Percentiles rank a stretch among this genome's conserved stretches.
Conservation (phyloP, 2,329 filamentous ascomycete genomes). For the Pseudocercospora fuligena region DNA sequence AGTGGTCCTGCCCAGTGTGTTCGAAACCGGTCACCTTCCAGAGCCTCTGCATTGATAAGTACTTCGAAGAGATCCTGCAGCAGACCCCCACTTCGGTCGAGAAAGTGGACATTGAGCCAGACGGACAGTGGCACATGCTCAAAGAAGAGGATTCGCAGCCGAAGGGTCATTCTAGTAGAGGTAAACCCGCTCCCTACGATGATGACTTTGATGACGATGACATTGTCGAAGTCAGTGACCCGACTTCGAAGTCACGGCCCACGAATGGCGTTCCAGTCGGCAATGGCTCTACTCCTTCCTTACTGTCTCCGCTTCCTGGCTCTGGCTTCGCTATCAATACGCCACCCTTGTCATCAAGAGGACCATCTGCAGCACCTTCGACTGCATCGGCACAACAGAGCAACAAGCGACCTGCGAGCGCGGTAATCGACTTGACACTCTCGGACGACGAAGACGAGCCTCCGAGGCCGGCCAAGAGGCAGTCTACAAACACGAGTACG, state of each 20-base stretch:
- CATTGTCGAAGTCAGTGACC: constrained; percentile 50
- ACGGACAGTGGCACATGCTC: constrained; percentile 73
- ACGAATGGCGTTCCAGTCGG: constrained; percentile 36
- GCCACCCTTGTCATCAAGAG: constrained; percentile 53
- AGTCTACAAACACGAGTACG: constrained; percentile 35
- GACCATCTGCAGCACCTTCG: constrained; percentile 43
- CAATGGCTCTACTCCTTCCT: constrained; percentile 28
- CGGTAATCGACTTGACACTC: constrained; percentile 56
- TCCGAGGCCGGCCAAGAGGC: constrained; percentile 41
- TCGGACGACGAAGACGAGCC: constrained; percentile 54
- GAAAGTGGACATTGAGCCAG: constrained; percentile 87
- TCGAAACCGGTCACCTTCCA: constrained; percentile 82
- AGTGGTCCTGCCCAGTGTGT: constrained; percentile 96
- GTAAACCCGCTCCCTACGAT: constrained; percentile 39
- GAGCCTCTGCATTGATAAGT: constrained; percentile 84
- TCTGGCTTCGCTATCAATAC: constrained; percentile 47
- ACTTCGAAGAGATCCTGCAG: constrained; percentile 83
- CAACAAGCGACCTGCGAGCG: constrained; percentile 50
- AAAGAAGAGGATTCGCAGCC: constrained; percentile 47
- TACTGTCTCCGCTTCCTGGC: constrained; percentile 29
- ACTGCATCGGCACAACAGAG: constrained; percentile 40
- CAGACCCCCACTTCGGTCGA: constrained; percentile 73
- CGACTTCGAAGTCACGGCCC: constrained; percentile 34
- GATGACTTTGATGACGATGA: constrained; percentile 52
- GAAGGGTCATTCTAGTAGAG: constrained; percentile 44